phyloP scores from a whole-genome alignment of 768 basidiomycete genomes.

The Amanita fuliginea region DNA sequence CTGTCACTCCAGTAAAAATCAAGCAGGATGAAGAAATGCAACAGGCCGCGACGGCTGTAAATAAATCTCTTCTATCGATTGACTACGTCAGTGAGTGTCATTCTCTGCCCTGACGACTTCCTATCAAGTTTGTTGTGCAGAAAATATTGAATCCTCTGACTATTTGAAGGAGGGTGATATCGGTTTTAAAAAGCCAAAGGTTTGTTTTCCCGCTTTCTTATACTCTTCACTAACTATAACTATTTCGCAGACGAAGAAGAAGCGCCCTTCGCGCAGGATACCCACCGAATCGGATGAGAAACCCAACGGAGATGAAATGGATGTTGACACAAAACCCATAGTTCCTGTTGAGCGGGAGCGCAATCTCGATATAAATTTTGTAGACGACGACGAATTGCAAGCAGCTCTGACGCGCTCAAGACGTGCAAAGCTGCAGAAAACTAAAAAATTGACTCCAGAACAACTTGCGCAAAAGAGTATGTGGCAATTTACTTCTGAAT shows the following conservation, averaged over 20 bases:
- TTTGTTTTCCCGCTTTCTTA: constrained; percentile 36
- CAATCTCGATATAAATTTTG: constrained; percentile 79
- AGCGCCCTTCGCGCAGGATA: constrained; percentile 61
- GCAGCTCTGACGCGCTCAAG: constrained; percentile 82
- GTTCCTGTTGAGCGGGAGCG: constrained; percentile 42
- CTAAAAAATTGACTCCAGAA: constrained; percentile 70
- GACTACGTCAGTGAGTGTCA: constrained; percentile 76
- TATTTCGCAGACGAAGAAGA: constrained; percentile 76
- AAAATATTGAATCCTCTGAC: constrained; percentile 80
- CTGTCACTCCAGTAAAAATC: constrained; percentile 28
- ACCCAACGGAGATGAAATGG: constrained; percentile 50
- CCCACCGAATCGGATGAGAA: constrained; percentile 40
- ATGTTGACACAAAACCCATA: constrained; percentile 68
- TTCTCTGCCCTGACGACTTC: background rate
- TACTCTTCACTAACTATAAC: constrained; percentile 6
- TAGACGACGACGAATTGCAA: constrained; percentile 98
- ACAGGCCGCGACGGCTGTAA: constrained; percentile 50
- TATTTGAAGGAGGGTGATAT: constrained; percentile 86
- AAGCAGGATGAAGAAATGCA: constrained; percentile 35
- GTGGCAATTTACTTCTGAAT: constrained; percentile 14
- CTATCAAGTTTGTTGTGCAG: constrained; percentile 24
- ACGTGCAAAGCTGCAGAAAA: constrained; percentile 67
- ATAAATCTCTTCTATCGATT: constrained; percentile 73
- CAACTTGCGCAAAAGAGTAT: constrained; percentile 70
- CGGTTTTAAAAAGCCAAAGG: constrained; percentile 94